Base-by-base conservation (phyloP, 257 asterid genomes). In the Paulownia fortunei region DNA sequence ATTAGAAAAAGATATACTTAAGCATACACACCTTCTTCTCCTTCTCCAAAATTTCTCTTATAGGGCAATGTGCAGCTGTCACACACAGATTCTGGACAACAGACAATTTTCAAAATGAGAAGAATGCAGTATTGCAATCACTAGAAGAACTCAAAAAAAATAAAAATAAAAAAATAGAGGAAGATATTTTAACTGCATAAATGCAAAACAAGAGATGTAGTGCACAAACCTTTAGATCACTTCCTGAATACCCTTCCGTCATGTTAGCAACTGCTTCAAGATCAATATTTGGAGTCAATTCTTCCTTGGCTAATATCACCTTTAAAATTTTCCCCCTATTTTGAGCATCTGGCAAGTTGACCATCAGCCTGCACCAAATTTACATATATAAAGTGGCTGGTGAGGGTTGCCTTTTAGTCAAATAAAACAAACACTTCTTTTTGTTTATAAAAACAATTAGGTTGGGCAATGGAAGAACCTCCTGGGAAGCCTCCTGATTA, bases 211-310 rank as follows among this genome's bases (percentile, higher is more conserved):
- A 21, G 74, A 61, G 23, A 58, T n/a, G 55, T n/a, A 24, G 23
- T 16, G 60, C 46, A 83, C 87, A 81, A 79, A 94, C 98, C 98
- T 92, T 94, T n/a, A 94, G 84, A 89, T 94, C 98, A 80, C 98
- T 94, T 77, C 98, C 98, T 3, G 98, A 94, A 81, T 92, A 92
- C 63, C 97, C 98, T 21, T 90, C 97, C 0, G 97, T 92, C 94
- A 94, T 94, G 84, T 75, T 88, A 72, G 97, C 97, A 88, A 94
- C 82, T 36, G 91, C 90, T 69, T 87, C 92, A 13, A 92, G 86
- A 85, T 92, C 94, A 41, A 90, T 81, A 81, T 87, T 83, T 32
- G 94, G 76, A 64, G 80, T 83, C 82, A 90, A 79, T 80, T 92
- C 96, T 83, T 94, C 98, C 87, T 94, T 90, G 44, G 90, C 80